Base-by-base conservation (phyloP, 2,329 filamentous ascomycete genomes). In the Corynespora cassiicola region DNA sequence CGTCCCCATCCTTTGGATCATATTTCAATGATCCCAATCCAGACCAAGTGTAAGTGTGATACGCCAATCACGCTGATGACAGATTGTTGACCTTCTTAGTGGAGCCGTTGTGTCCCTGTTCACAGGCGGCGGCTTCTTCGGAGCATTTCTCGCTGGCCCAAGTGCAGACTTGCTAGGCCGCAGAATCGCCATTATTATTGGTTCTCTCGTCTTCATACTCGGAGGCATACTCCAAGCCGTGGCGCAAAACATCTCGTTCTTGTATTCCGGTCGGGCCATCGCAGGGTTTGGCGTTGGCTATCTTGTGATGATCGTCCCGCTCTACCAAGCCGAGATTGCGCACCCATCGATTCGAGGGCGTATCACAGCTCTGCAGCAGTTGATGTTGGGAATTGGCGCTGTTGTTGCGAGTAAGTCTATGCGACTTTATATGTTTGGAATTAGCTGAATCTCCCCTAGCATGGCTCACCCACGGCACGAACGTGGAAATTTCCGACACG, bases 281-380 rank as follows among this genome's bases (percentile, higher is more conserved):
- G 85, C 86, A 18, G 87, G 87, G 36, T 62, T 85, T 14, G 85
- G 80, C 47, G 78, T 85, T 35, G 82, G 82, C 7, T 73, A 81
- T 37, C 68, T 85, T 6, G 76, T 76, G 48, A 85, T 84, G 81
- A 81, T 85, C 45, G 73, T 86, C 23, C 82, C 87, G 2, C 68
- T 91, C 0, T 92, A 90, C 62, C 88, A 91, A 61, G 87, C 86
- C 15, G 88, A 94, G 58, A 77, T 92, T 16, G 84, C 85, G 3
- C 88, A 92, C 61, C 88, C 88, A 2, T 79, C 78, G 41, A 92
- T 92, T 56, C 81, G 88, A 63, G 88, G 88, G 9, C 75, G 84
- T 47, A 79, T 94, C 20, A 90, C 87, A 0, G 80, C 82, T 19
- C 73, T 92, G 3, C 88, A 91, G 64, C 88, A 91, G 56, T 90